Percentiles rank a stretch among this genome's conserved stretches.
These are phyloP conservation scores for Lactarius vividus DNA, from an alignment of 768 basidiomycete genomes.

Conservation along the genomic window DNA sequence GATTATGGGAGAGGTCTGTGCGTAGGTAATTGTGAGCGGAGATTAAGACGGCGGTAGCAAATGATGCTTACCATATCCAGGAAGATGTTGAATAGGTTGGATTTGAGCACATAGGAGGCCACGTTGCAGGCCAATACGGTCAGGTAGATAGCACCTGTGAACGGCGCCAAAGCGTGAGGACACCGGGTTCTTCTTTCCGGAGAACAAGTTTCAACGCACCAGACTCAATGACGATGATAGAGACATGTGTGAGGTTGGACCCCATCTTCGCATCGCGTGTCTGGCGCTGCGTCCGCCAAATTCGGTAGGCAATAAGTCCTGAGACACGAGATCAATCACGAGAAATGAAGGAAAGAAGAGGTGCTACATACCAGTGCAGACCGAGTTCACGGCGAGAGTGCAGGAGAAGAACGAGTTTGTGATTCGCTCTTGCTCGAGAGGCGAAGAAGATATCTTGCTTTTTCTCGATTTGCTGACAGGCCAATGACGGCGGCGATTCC, in stretches of 20 bases:
- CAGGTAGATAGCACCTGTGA: constrained; percentile 21
- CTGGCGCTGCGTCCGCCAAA: constrained; percentile 23
- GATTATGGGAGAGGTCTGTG: constrained; percentile 24
- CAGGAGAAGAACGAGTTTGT: constrained; percentile 26
- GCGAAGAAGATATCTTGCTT: constrained; percentile 2
- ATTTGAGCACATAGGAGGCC: constrained; percentile 2
- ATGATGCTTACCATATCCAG: constrained; percentile 19
- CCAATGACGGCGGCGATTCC: constrained; percentile 18
- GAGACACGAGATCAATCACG: not conserved
- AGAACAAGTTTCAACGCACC: constrained; percentile 9
- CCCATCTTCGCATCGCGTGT: constrained; percentile 26
- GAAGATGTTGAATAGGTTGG: constrained; percentile 23
- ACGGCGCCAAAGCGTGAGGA: not conserved
- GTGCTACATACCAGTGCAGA: constrained; percentile 21
- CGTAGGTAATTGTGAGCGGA: constrained; percentile 7
- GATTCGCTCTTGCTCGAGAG: constrained; percentile 16
- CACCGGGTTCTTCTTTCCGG: not conserved
- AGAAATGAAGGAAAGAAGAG: not conserved
- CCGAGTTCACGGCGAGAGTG: constrained; percentile 21
- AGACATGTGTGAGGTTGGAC: constrained; percentile 17
- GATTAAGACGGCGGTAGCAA: not conserved
- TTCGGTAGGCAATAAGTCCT: constrained; percentile 26
- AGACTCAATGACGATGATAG: constrained; percentile 23
- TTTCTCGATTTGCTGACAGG: constrained; percentile 7
- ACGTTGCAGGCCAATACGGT: constrained; percentile 14